These are phyloP conservation scores for Sporothrix variecibatus DNA, from an alignment of 2,329 filamentous ascomycete species.

Conservation along the genomic window DNA sequence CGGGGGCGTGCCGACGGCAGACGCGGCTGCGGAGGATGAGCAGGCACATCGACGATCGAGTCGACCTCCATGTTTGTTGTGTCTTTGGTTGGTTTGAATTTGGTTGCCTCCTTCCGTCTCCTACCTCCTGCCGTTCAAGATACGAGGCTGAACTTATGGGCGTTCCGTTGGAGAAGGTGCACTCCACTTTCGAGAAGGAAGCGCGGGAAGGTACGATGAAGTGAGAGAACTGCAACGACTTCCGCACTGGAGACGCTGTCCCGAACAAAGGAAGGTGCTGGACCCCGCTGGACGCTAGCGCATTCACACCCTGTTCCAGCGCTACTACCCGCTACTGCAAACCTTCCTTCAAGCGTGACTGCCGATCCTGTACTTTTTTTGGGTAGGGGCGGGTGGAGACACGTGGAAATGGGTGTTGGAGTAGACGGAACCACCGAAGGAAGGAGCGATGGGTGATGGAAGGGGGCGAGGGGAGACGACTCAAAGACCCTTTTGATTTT, in stretches of 20 bases:
- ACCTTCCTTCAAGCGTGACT: neutral
- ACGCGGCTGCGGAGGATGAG: neutral
- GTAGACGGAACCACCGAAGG: slow-evolving; percentile 5
- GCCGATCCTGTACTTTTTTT: neutral
- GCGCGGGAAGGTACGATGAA: neutral
- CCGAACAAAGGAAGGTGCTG: neutral
- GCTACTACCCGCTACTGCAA: neutral
- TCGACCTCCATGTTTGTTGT: slow-evolving; percentile 9
- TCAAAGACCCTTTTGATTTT: neutral
- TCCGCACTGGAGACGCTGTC: neutral
- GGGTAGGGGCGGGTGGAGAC: neutral
- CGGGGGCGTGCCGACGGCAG: neutral
- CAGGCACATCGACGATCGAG: neutral
- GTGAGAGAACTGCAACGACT: neutral
- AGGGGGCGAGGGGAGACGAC: neutral
- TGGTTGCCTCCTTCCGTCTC: neutral
- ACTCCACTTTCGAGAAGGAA: neutral
- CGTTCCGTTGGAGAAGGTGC: slow-evolving; percentile 7
- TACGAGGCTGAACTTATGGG: slow-evolving; percentile 8
- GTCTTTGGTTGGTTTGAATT: neutral
- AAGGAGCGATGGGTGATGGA: neutral
- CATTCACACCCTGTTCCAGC: neutral
- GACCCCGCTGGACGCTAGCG: neutral
- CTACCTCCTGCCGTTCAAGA: neutral
- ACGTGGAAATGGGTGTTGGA: neutral